phyloP scores from a whole-genome alignment of 257 asterid genomes.

The Voacanga thouarsii region DNA sequence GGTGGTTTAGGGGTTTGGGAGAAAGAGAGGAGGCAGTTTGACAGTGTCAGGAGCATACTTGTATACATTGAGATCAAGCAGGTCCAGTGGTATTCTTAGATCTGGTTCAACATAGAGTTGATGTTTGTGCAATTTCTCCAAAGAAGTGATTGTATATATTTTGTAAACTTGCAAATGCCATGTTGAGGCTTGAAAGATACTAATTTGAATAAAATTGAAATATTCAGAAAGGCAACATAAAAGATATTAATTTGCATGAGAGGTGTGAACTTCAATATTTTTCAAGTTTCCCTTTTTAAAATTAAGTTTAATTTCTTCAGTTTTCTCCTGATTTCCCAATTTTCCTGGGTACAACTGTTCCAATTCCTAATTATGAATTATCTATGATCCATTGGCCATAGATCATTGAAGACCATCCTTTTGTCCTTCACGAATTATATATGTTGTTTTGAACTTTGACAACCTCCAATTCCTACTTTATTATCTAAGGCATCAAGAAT shows the following conservation, averaged over 20 bases:
- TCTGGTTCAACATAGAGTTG: too few relatives aligned
- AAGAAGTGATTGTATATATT: conserved; percentile 70
- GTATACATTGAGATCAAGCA: conserved; percentile 94
- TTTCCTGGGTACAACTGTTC: not conserved
- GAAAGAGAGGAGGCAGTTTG: not conserved
- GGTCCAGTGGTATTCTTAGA: conserved; percentile 96
- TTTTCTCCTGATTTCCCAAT: not conserved
- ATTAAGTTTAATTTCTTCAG: not conserved
- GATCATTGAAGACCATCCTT: not conserved
- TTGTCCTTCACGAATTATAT: too few relatives aligned
- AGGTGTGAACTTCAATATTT: too few relatives aligned
- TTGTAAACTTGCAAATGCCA: conserved; percentile 66
- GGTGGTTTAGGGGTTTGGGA: not conserved
- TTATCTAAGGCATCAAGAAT: not conserved
- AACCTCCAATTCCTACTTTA: not conserved
- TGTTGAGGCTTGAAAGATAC: conserved; percentile 14
- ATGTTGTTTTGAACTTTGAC: not conserved
- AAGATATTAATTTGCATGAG: too few relatives aligned
- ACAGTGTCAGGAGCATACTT: conserved; percentile 46
- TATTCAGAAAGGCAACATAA: too few relatives aligned
- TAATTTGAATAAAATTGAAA: too few relatives aligned
- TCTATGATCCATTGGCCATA: not conserved
- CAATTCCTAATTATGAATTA: too few relatives aligned
- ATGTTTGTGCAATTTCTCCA: conserved; percentile 96
- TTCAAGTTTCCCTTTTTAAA: too few relatives aligned